Percentiles rank a stretch among this genome's conserved stretches.
These are phyloP conservation scores for Psidium guajava DNA, from an alignment of 345 rosid species.

Conservation along the genomic window DNA sequence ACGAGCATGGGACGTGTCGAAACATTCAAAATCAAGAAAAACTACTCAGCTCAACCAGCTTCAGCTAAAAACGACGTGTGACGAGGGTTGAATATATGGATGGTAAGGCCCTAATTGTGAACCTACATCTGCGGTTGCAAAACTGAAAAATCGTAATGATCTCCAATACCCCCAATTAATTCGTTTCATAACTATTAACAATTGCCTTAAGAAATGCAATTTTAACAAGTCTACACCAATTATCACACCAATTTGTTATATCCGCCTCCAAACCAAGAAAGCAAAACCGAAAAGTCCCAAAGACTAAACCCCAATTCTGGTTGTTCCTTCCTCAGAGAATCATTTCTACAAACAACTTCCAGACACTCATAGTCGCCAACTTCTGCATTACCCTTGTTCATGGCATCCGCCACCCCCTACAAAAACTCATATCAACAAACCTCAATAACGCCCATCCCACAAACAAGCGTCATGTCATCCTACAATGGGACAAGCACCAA, in stretches of 20 bases:
- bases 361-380: not conserved
- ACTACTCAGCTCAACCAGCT: not conserved
- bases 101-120: not conserved
- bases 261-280: not conserved
- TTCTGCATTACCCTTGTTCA: not conserved
- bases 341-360: not conserved
- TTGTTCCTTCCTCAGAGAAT: not conserved
- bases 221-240: not conserved
- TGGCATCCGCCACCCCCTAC: not conserved
- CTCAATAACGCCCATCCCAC: not conserved
- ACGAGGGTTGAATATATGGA: not conserved
- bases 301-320: not conserved
- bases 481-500: not conserved
- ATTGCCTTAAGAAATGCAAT: not conserved
- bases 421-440: not conserved
- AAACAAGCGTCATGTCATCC: not conserved
- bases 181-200: not conserved
- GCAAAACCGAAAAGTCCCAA: too few relatives aligned
- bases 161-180: not conserved
- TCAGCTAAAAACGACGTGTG: not conserved
- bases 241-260: not conserved
- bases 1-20: not conserved
- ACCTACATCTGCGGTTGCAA: not conserved
- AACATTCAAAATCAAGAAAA: not conserved
- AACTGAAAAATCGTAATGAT: not conserved